These are phyloP conservation scores for Geotrichum carabidarum DNA, from an alignment of 1,139 yeast species.

Conservation along the genomic window DNA sequence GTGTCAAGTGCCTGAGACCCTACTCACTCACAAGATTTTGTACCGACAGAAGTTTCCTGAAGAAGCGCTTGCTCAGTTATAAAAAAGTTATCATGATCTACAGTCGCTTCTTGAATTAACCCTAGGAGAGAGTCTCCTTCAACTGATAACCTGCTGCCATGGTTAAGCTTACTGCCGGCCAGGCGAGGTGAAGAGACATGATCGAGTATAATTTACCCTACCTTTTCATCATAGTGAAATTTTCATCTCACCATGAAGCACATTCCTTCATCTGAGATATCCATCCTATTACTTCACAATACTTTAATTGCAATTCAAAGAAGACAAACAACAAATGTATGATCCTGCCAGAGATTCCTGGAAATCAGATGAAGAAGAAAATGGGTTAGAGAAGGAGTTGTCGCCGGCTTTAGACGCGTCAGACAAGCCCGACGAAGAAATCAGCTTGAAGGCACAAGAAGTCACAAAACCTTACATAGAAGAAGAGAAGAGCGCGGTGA, in stretches of 20 bases:
- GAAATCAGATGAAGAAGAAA: conserved; percentile 24
- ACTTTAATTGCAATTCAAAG: not conserved
- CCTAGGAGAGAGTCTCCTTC: too few relatives aligned
- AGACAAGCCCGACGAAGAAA: not conserved
- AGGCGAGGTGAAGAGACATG: too few relatives aligned
- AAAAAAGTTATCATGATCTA: too few relatives aligned
- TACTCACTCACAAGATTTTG: too few relatives aligned
- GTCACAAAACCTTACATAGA: not conserved
- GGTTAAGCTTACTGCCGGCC: too few relatives aligned
- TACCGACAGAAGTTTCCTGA: too few relatives aligned
- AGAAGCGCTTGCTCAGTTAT: too few relatives aligned
- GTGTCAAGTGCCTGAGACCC: too few relatives aligned
- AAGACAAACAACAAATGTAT: conserved; percentile 26
- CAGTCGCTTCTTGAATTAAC: too few relatives aligned
- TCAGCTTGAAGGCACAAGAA: not conserved
- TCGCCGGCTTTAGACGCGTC: not conserved
- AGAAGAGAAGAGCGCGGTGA: not conserved
- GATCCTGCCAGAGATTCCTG: conserved; percentile 36
- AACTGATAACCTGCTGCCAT: too few relatives aligned
- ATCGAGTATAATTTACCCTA: not conserved
- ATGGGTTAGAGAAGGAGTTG: not conserved
- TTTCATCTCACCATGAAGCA: not conserved
- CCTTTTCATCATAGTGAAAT: not conserved
- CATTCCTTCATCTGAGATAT: too few relatives aligned
- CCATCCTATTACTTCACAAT: not conserved